Conservation (phyloP, 345 rosid species). For the Odontarrhena argentea region DNA sequence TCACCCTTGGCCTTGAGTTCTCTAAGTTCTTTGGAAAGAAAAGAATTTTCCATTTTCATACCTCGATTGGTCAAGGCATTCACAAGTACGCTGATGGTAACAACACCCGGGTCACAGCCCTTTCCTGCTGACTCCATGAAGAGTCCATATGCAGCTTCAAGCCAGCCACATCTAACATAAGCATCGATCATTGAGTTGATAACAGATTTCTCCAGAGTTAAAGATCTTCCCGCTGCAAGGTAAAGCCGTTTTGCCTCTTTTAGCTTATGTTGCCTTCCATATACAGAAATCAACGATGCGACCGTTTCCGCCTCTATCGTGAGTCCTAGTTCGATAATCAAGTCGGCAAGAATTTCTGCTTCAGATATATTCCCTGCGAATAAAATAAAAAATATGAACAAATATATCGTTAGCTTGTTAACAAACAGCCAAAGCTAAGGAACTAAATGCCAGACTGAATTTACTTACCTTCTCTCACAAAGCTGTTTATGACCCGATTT, state of each 20-base stretch:
- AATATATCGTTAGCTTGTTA: slow-evolving; percentile 18
- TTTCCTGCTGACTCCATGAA: slow-evolving; percentile 53
- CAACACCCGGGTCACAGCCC: slow-evolving; percentile 53
- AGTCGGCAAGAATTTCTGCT: slow-evolving; percentile 49
- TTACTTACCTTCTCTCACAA: slow-evolving; percentile 57
- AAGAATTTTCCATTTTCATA: slow-evolving; percentile 37
- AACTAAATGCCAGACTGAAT: background rate
- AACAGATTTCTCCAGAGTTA: slow-evolving; percentile 45
- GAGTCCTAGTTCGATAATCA: slow-evolving; percentile 49
- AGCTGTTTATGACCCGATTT: slow-evolving; percentile 54
- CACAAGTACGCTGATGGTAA: slow-evolving; percentile 68
- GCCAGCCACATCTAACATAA: slow-evolving; percentile 62
- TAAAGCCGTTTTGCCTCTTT: slow-evolving; percentile 59
- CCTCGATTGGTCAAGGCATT: slow-evolving; percentile 68
- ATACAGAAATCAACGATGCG: slow-evolving; percentile 56
- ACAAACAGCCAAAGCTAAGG: background rate
- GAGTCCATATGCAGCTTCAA: slow-evolving; percentile 58
- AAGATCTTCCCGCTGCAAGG: slow-evolving; percentile 49
- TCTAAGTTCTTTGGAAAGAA: background rate
- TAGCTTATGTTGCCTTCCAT: slow-evolving; percentile 58
- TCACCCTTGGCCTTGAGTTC: slow-evolving; percentile 11
- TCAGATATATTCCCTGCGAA: slow-evolving; percentile 56
- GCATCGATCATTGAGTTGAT: slow-evolving; percentile 67
- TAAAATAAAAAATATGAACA: slow-evolving; percentile 20
- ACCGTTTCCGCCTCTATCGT: slow-evolving; percentile 53